These are phyloP conservation scores for Dunaliella primolecta DNA, from an alignment of 139 green algal species.

Conservation along the genomic window DNA sequence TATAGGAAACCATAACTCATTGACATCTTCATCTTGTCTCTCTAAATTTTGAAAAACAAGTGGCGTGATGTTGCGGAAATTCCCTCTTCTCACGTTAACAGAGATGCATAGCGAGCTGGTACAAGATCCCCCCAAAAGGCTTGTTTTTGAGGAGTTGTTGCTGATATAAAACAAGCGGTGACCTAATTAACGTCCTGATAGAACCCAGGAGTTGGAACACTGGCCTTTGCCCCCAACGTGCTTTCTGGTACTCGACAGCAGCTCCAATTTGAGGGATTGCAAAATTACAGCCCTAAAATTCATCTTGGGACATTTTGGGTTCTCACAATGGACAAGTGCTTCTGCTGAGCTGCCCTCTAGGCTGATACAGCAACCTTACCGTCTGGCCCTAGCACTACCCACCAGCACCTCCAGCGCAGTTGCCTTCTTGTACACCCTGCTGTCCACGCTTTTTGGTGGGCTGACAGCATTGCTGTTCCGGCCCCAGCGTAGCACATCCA, in stretches of 20 bases:
- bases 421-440: constrained; percentile 18
- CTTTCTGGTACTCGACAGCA: not conserved
- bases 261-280: not conserved
- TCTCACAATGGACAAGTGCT: not conserved
- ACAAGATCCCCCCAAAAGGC: too few relatives aligned
- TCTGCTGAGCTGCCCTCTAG: not conserved
- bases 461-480: constrained; percentile 15
- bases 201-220: not conserved
- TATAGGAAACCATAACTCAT: too few relatives aligned
- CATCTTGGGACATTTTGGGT: not conserved
- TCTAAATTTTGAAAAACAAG: too few relatives aligned
- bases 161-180: too few relatives aligned
- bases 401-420: constrained; percentile 29
- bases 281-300: not conserved
- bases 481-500: constrained; percentile 16
- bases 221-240: not conserved
- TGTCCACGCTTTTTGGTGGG: constrained; percentile 10
- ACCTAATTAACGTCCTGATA: too few relatives aligned
- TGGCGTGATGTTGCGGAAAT: too few relatives aligned
- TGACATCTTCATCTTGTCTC: too few relatives aligned
- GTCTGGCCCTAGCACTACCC: not conserved
- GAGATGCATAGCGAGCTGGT: too few relatives aligned
- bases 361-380: not conserved
- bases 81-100: too few relatives aligned
- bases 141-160: too few relatives aligned